Evolutionary conservation across 2,329 filamentous ascomycete genomes (phyloP), one percentile per base, ranked within the genome.

Genomic region (Beauveria varroae): DNA sequence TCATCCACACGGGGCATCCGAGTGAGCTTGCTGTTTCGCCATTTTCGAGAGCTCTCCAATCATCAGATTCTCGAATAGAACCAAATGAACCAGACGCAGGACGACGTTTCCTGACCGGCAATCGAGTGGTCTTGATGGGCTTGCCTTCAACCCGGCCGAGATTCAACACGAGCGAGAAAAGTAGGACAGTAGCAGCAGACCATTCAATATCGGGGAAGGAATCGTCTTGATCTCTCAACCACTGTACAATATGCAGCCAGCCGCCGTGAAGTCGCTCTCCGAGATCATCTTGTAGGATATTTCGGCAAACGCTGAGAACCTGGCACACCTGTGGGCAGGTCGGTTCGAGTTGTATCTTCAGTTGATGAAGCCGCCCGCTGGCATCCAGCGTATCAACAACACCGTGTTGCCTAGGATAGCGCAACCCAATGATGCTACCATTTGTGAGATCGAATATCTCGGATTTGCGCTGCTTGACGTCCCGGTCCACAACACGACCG

Each of bases 231-330:
- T 73, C 68, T 34, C 76, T 75, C 46, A 90, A 76, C 89, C 89
- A 93, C 64, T 85, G 83, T 73, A 89, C 82, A 22, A 84, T 80
- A 69, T 90, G 86, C 82, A 89, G 89, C 88, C 89, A 93, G 2
- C 82, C 85, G 10, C 86, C 80, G 61, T 90, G 75, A 10, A 91
- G 74, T 28, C 78, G 89, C 75, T 78, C 87, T 63, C 75, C 84
- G 46, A 82, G 78, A 0, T 79, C 77, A 22, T 84, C 76, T 7
- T 84, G 83, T 30, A 92, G 71, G 40, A 89, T 80, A 64, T 87
- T 86, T 62, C 82, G 82, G 68, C 87, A 88, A 18, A 84, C 75
- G 37, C 83, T 78, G 9, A 93, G 74, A 9, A 86, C 75, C 59
- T 79, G 84, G 30, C 77, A 78, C 5, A 90, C 86, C 56, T 87